Evolutionary conservation across 192 early-diverging fungal species (phyloP), one percentile per base, ranked within the genome.

Genomic region (Chytriomyces sp.): DNA sequence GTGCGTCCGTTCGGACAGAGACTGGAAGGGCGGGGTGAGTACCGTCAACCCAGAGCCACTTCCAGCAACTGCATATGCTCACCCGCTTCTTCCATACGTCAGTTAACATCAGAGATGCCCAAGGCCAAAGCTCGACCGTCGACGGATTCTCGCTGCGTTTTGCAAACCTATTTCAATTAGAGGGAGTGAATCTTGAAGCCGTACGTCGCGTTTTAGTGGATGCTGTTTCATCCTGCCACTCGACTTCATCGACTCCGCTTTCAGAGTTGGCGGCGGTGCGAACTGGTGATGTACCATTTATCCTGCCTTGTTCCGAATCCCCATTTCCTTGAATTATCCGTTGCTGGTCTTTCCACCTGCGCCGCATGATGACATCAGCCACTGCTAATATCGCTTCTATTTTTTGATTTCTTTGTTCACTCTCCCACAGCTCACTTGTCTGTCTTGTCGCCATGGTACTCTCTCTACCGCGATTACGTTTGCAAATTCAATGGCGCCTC

Each of bases 371-470:
- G 2, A 57, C 53, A 57, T 57, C 16, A 13, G 53, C 80, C 57
- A n/a, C 57, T 18, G 1, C 57, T n/a, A 79, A 71, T 10, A 28
- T 5, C 64, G 35, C 35, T 35, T 35, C n/a, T 35, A 35, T 35
- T 35, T 35, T 35, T 35, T 35, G 2, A 35, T 35, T 1, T 35
- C 2, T 35, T 35, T 35, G 2, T 4, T 35, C 35, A 3, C 35
- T 3, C 35, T 4, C 35, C 4, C 35, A 35, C 16, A 57, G 53
- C 53, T 5, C 13, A 57, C 53, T n/a, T 57, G 53, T n/a, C 16
- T 57, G 53, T 57, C 20, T 13, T 57, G 16, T 91, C 92, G 16
- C 97, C 97, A 18, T 97, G 95, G 95, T 98, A 96, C 83, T 75
- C 88, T 11, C 75, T 86, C 73, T 96, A 95, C 81, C 85, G 94